Conservation (phyloP, 2,329 filamentous ascomycete species). For the Lachnellula arida region DNA sequence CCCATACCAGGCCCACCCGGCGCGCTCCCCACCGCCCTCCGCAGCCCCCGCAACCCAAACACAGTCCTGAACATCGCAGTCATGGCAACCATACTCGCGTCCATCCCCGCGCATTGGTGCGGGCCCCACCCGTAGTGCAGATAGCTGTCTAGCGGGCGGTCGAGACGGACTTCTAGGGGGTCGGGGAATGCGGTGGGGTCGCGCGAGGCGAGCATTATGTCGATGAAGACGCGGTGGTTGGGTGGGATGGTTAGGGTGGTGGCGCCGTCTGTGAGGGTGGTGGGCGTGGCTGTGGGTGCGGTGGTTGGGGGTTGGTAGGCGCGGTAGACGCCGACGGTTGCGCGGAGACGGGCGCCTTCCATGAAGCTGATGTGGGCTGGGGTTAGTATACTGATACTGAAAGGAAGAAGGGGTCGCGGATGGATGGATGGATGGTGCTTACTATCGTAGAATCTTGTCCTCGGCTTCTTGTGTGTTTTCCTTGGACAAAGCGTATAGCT, state of each 20-base stretch:
- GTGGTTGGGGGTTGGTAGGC: constrained; percentile 30
- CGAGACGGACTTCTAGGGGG: constrained; percentile 56
- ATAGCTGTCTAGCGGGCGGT: constrained; percentile 59
- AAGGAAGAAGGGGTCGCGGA: background rate
- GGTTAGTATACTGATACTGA: constrained; percentile 5
- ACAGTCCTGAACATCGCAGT: constrained; percentile 37
- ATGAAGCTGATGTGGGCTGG: constrained; percentile 50
- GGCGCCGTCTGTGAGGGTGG: constrained; percentile 47
- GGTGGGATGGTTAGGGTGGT: constrained; percentile 44
- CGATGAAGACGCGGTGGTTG: constrained; percentile 59
- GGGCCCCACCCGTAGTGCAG: constrained; percentile 60
- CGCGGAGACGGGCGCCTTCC: constrained; percentile 66
- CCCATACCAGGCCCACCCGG: no score
- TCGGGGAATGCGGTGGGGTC: constrained; percentile 57
- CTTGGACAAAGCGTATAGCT: constrained; percentile 56
- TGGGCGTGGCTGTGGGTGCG: constrained; percentile 39
- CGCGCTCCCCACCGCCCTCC: constrained; percentile 15
- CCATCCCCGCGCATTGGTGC: constrained; percentile 57
- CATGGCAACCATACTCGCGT: constrained; percentile 57
- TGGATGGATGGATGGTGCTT: background rate
- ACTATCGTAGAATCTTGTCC: constrained; percentile 57
- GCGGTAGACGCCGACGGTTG: constrained; percentile 57
- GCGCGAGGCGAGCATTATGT: constrained; percentile 51
- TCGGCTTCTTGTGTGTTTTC: constrained; percentile 53
- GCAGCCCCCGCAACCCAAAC: constrained; percentile 22